Evolutionary conservation across 345 rosid genomes (phyloP).

Genomic region (Streptanthus diversifolius): DNA sequence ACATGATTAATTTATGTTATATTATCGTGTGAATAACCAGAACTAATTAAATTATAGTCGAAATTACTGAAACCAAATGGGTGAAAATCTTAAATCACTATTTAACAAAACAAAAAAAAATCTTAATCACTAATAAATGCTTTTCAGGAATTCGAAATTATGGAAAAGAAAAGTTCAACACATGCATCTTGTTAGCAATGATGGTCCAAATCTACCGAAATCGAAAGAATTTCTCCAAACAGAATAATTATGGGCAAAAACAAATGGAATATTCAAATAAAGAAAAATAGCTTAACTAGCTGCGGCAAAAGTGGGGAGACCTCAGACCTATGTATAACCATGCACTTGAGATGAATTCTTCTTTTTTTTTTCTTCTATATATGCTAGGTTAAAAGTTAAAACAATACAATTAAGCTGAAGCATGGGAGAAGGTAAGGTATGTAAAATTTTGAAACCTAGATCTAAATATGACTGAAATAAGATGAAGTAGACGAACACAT

Average conservation of each 20-base stretch:
- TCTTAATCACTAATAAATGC: neutral
- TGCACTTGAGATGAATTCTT: neutral
- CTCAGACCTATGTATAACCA: conserved; percentile 5
- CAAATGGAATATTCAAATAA: neutral
- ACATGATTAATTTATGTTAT: too few species aligned
- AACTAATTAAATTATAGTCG: too few species aligned
- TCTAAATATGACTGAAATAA: neutral
- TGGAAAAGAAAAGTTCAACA: conserved; percentile 9
- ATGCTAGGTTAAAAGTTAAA: too few species aligned
- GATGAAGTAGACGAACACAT: neutral
- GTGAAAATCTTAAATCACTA: too few species aligned
- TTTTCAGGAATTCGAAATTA: conserved; percentile 11
- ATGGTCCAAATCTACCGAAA: conserved; percentile 31
- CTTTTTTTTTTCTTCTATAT: too few species aligned
- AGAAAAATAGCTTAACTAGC: conserved; percentile 17
- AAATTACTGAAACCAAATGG: too few species aligned
- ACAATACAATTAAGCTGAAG: neutral
- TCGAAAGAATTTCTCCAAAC: conserved; percentile 12
- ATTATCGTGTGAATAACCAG: too few species aligned
- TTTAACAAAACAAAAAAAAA: too few species aligned
- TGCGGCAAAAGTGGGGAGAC: conserved; percentile 22
- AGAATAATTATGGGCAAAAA: conserved; percentile 8
- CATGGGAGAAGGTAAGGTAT: neutral
- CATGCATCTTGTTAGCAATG: conserved; percentile 30
- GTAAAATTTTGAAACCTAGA: neutral